Evolutionary conservation across 257 asterid species (phyloP).

Genomic region (Leptodermis oblonga): DNA sequence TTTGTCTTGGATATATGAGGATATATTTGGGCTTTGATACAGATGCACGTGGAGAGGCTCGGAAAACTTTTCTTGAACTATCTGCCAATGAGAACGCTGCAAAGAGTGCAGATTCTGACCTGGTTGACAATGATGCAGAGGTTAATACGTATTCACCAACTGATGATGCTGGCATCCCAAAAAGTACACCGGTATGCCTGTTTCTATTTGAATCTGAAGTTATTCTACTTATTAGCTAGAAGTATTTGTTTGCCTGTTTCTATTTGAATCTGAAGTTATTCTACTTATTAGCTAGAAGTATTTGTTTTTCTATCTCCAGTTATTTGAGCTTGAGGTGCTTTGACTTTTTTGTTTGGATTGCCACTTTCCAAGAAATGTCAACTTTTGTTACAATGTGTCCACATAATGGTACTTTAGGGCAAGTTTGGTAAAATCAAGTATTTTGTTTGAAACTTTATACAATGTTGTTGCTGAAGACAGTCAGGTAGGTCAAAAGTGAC

Average conservation of each 20-base stretch:
- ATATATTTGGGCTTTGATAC: slow-evolving; percentile 24
- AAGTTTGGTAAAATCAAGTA: not conserved
- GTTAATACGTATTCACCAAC: slow-evolving; percentile 32
- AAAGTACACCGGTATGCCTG: slow-evolving; percentile 64
- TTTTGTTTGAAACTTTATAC: not conserved
- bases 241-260: not conserved
- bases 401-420: not conserved
- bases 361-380: too few relatives aligned
- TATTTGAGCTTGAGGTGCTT: not conserved
- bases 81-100: slow-evolving; percentile 37
- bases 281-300: not conserved
- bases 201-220: not conserved
- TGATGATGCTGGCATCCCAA: slow-evolving; percentile 41
- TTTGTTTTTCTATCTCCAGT: not conserved
- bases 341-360: not conserved
- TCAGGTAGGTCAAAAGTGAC: not conserved
- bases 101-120: slow-evolving; percentile 26
- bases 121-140: slow-evolving; percentile 44
- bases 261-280: not conserved
- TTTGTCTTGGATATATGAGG: not conserved
- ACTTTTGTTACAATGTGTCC: not conserved
- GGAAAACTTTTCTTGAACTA: slow-evolving; percentile 73
- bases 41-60: slow-evolving; percentile 81
- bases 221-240: not conserved
- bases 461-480: not conserved